Evolutionary conservation across 768 basidiomycete genomes (phyloP).

Genomic region (Hygrocybe punicea): DNA sequence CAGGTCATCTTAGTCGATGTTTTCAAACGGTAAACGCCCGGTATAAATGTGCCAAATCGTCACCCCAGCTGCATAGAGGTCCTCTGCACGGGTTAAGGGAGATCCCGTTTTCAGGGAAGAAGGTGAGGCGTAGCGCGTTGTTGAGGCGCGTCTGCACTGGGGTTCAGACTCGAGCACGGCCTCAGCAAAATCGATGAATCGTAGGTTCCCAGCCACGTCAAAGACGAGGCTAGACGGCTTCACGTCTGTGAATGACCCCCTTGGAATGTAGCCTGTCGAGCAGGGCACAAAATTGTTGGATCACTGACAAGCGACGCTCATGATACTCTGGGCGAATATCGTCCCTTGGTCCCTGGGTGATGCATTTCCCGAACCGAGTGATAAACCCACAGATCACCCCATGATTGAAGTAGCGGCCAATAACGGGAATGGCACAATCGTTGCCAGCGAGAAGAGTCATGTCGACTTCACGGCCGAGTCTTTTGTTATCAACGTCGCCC

Average conservation of each 20-base stretch:
- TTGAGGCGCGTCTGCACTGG: conserved; percentile 3
- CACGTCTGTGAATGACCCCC: conserved; percentile 21
- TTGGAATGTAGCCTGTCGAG: conserved; percentile 15
- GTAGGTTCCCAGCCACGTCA: conserved; percentile 10
- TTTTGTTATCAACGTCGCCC: conserved; percentile 1
- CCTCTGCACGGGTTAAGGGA: conserved; percentile 19
- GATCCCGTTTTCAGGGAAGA: conserved; percentile 8
- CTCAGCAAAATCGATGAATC: conserved; percentile 14
- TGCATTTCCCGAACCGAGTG: conserved; percentile 5
- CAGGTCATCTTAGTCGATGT: conserved; percentile 13
- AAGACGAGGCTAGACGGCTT: conserved; percentile 20
- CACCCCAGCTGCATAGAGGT: conserved; percentile 25
- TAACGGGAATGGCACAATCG: conserved; percentile 2
- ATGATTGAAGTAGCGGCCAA: conserved; percentile 3
- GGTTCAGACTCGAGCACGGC: conserved; percentile 11
- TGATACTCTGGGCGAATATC: conserved; percentile 2
- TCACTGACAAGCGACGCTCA: conserved; percentile 3
- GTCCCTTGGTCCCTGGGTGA: conserved; percentile 2
- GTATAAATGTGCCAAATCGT: conserved; percentile 25
- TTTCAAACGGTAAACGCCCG: conserved; percentile 19
- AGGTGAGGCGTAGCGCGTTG: conserved; percentile 10
- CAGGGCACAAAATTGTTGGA: conserved; percentile 2
- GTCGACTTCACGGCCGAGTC: conserved; percentile 4
- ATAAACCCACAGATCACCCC: conserved; percentile 4
- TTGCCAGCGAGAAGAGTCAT: conserved; percentile 4